These are phyloP conservation scores for Penicillium sp. DNA, from an alignment of 2,329 filamentous ascomycete species.

Conservation along the genomic window DNA sequence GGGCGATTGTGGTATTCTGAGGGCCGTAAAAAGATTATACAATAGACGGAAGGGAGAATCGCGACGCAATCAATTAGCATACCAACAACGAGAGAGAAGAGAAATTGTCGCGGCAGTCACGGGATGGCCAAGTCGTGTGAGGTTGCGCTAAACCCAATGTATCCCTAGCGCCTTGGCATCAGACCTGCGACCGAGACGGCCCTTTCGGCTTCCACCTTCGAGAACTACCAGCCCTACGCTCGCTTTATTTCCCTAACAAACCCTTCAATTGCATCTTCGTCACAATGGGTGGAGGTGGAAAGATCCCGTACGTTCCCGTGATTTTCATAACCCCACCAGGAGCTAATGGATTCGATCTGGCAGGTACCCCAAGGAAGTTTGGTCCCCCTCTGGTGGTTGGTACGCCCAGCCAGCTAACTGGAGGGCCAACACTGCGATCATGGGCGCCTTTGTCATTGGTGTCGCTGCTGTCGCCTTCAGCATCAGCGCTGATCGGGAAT, in stretches of 20 bases:
- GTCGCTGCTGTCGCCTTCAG: constrained; percentile 68
- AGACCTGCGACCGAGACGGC: constrained; percentile 31
- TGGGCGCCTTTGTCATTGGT: constrained; percentile 66
- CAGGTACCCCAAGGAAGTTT: constrained; percentile 98
- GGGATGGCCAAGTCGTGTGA: constrained; percentile 37
- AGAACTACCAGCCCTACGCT: constrained; percentile 28
- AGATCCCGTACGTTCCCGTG: constrained; percentile 60
- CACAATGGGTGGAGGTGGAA: constrained; percentile 73
- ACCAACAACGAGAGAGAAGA: constrained; percentile 36
- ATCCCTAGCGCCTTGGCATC: constrained; percentile 30
- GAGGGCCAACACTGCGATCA: constrained; percentile 83
- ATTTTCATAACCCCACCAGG: constrained; percentile 40
- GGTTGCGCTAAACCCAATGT: constrained; percentile 31
- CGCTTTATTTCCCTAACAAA: constrained; percentile 22
- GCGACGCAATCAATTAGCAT: constrained; percentile 21
- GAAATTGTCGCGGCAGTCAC: constrained; percentile 41
- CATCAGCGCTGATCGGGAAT: constrained; percentile 71
- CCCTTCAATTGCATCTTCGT: constrained; percentile 26
- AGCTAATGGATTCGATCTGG: constrained; percentile 26
- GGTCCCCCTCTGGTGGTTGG: constrained; percentile 98
- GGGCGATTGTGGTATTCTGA: constrained; percentile 26
- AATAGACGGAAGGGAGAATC: constrained; percentile 17
- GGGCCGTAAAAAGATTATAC: constrained; percentile 15
- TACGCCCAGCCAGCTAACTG: constrained; percentile 94
- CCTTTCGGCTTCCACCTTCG: constrained; percentile 32